A percentile compares a stretch with the other conserved stretches of the same genome.
Evolutionary conservation across 495 filamentous ascomycete species (phyloP).

Genomic region (Penicillium pulvis): DNA sequence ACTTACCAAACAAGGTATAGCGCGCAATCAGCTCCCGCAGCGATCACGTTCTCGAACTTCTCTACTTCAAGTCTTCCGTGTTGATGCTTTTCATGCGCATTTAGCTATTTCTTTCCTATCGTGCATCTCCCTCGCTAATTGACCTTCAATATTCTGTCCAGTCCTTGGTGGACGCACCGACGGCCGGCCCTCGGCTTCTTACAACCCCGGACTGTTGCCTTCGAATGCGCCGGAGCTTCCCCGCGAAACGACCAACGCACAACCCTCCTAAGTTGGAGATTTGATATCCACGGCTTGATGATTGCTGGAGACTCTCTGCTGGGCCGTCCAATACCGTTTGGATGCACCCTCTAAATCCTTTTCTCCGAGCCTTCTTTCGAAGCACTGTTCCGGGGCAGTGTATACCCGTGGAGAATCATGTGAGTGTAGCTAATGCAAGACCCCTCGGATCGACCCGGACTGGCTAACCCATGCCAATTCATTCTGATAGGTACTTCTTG

Average conservation of each 20-base stretch:
- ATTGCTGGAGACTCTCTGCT: conserved; percentile 33
- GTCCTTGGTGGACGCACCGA: not conserved
- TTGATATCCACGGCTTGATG: conserved; percentile 45
- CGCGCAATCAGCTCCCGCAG: conserved; percentile 30
- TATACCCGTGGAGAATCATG: conserved; percentile 87
- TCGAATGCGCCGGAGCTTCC: conserved; percentile 44
- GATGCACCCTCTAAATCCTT: conserved; percentile 99
- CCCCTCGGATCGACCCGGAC: conserved; percentile 18
- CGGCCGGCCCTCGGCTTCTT: not conserved
- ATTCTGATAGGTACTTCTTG: conserved; percentile 74
- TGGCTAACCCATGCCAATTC: conserved; percentile 19
- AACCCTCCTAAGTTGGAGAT: conserved; percentile 19
- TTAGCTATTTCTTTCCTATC: conserved; percentile 13
- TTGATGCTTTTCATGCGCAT: conserved; percentile 9
- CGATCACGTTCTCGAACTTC: conserved; percentile 36
- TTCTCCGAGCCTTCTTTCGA: conserved; percentile 96
- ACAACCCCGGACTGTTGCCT: conserved; percentile 25
- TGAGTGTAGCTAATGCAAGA: conserved; percentile 36
- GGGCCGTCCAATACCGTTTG: conserved; percentile 62
- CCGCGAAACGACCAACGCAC: conserved; percentile 35
- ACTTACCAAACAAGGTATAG: conserved; percentile 31
- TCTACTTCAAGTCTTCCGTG: conserved; percentile 17
- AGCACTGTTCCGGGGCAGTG: conserved; percentile 92
- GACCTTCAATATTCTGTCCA: not conserved
- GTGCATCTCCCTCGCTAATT: conserved; percentile 4